A percentile compares a stretch with the other conserved stretches of the same genome.
Conservation (phyloP, 306 rosid genomes). For the Quercus dentata region DNA sequence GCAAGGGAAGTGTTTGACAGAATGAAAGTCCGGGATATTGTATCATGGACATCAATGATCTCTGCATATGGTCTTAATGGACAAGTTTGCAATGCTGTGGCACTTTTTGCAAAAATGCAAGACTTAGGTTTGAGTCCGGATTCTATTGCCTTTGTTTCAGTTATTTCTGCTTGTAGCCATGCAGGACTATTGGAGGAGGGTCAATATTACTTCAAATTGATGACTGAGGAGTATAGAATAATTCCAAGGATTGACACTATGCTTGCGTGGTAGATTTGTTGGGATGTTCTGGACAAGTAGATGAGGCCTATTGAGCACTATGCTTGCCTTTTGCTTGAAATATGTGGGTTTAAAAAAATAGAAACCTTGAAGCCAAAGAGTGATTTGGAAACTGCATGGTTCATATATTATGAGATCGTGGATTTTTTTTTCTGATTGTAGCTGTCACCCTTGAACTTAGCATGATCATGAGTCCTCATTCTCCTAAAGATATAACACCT, state of each 20-base stretch:
- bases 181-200: no score
- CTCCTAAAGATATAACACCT: neutral
- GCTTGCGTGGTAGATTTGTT: no score
- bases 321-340: slow-evolving; percentile 34
- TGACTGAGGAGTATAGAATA: no score
- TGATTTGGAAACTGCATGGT: neutral
- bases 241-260: no score
- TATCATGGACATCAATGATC: neutral
- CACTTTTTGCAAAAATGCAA: no score
- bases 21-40: slow-evolving; percentile 56
- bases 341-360: neutral
- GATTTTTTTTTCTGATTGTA: neutral
- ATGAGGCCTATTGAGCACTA: slow-evolving; percentile 53
- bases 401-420: neutral
- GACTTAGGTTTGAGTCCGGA: no score
- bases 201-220: no score
- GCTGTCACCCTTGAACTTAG: neutral
- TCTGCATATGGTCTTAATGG: no score
- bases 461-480: neutral
- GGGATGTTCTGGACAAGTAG: no score
- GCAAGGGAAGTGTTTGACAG: slow-evolving; percentile 55
- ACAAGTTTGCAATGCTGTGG: no score
- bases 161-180: no score
- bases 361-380: neutral
- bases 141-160: no score